phyloP scores from a whole-genome alignment of 2,329 filamentous ascomycete genomes.

The Talaromyces atroroseus region DNA sequence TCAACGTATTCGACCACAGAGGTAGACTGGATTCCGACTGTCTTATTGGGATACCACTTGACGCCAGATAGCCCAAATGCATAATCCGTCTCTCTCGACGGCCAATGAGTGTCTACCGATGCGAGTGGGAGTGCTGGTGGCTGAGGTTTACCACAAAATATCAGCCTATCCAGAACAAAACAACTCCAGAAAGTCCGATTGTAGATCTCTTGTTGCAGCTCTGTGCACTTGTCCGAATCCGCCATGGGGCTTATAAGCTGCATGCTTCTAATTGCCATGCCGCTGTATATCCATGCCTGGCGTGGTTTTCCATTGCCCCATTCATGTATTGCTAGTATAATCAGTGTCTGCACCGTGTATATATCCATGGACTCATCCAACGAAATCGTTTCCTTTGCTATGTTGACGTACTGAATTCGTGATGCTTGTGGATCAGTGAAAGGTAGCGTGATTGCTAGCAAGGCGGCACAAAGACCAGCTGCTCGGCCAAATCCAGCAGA shows the following conservation, averaged over 20 bases:
- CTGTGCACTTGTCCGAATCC: slow-evolving; percentile 18
- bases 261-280: slow-evolving; percentile 39
- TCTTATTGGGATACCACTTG: slow-evolving; percentile 14
- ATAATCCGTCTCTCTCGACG: slow-evolving; percentile 25
- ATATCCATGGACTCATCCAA: slow-evolving; percentile 24
- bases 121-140: slow-evolving; percentile 23
- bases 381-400: slow-evolving; percentile 15
- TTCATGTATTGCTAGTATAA: slow-evolving; percentile 38
- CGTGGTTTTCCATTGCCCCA: slow-evolving; percentile 42
- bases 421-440: not conserved
- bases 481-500: slow-evolving; percentile 10
- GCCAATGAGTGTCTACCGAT: slow-evolving; percentile 3
- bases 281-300: slow-evolving; percentile 42
- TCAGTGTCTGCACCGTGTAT: slow-evolving; percentile 35
- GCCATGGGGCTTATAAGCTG: slow-evolving; percentile 28
- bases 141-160: slow-evolving; percentile 38
- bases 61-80: slow-evolving; percentile 27
- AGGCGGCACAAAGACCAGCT: slow-evolving; percentile 7
- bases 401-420: slow-evolving; percentile 15
- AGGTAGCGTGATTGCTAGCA: not conserved
- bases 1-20: not conserved
- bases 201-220: slow-evolving; percentile 25
- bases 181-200: slow-evolving; percentile 44
- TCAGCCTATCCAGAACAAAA: slow-evolving; percentile 43
- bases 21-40: slow-evolving; percentile 15